phyloP scores from a whole-genome alignment of 1,284 basidiomycete genomes.

The Tilletia indica region DNA sequence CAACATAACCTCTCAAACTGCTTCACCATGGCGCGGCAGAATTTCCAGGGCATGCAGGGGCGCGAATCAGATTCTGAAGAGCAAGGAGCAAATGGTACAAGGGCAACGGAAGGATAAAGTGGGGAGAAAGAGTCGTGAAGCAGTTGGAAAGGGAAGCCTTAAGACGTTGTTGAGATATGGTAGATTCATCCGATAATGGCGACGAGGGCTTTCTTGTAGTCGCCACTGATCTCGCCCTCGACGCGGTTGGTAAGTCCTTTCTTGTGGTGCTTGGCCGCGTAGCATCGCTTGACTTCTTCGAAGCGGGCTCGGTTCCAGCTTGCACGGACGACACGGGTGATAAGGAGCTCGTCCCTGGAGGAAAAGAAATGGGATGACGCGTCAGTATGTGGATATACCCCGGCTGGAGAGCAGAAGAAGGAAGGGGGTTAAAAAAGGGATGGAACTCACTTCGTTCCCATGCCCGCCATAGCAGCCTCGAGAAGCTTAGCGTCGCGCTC shows the following conservation, averaged over 20 bases:
- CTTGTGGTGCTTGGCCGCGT: slow-evolving; percentile 46
- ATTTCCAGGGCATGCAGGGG: too few relatives aligned
- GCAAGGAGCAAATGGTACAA: neutral
- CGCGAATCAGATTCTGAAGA: neutral
- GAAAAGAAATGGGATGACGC: neutral
- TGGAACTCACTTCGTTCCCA: slow-evolving; percentile 43
- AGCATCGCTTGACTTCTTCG: slow-evolving; percentile 50
- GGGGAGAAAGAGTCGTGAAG: neutral
- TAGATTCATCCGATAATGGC: slow-evolving; percentile 14
- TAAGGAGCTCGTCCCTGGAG: slow-evolving; percentile 31
- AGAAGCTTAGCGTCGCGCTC: slow-evolving; percentile 49
- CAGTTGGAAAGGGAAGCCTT: neutral
- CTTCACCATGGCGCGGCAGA: too few relatives aligned
- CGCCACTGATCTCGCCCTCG: slow-evolving; percentile 46
- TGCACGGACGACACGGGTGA: slow-evolving; percentile 43
- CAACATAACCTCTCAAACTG: too few relatives aligned
- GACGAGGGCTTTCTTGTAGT: slow-evolving; percentile 28
- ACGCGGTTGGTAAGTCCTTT: slow-evolving; percentile 43
- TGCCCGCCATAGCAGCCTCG: slow-evolving; percentile 51
- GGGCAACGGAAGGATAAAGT: neutral
- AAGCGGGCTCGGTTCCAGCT: slow-evolving; percentile 51
- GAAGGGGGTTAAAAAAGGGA: slow-evolving; percentile 18
- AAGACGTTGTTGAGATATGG: neutral
- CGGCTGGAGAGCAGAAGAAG: too few relatives aligned
- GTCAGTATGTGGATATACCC: too few relatives aligned